These are phyloP conservation scores for Forsythia viridissima DNA, from an alignment of 257 asterid species.

Conservation along the genomic window DNA sequence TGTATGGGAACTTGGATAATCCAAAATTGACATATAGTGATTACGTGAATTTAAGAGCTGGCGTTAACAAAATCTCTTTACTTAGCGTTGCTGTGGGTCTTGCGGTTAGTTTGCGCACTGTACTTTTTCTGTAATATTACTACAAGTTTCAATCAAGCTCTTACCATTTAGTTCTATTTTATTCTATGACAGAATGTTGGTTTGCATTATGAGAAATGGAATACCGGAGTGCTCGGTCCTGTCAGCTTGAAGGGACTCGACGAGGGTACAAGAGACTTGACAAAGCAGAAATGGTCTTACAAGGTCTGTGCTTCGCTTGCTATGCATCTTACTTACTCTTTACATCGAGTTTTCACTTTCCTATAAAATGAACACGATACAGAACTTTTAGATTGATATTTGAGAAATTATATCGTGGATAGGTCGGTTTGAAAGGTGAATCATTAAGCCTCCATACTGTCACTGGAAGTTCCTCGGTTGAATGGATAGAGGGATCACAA, in stretches of 20 bases:
- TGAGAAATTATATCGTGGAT: slow-evolving; percentile 13
- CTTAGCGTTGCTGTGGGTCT: slow-evolving; percentile 87
- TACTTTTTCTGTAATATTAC: neutral
- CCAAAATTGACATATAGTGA: slow-evolving; percentile 59
- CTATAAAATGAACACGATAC: neutral
- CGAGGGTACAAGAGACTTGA: slow-evolving; percentile 77
- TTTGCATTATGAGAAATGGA: slow-evolving; percentile 76
- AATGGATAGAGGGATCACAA: slow-evolving; percentile 63
- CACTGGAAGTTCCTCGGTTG: slow-evolving; percentile 75
- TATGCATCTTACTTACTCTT: neutral
- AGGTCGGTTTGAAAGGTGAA: slow-evolving; percentile 91
- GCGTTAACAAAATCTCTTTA: slow-evolving; percentile 76
- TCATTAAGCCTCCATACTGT: slow-evolving; percentile 45
- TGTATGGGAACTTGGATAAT: slow-evolving; percentile 59
- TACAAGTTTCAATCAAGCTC: neutral
- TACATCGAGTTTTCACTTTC: neutral
- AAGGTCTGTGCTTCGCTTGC: slow-evolving; percentile 43
- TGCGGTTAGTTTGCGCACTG: slow-evolving; percentile 58
- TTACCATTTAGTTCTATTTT: neutral
- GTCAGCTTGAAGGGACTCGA: slow-evolving; percentile 69
- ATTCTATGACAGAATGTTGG: slow-evolving; percentile 67
- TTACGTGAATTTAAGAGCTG: slow-evolving; percentile 62
- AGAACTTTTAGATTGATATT: neutral
- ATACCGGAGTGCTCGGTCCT: slow-evolving; percentile 88
- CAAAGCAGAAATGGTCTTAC: slow-evolving; percentile 80